Base-by-base conservation (phyloP, 108 stramenopile genomes). In the Cyclotella choctawhatcheeana region DNA sequence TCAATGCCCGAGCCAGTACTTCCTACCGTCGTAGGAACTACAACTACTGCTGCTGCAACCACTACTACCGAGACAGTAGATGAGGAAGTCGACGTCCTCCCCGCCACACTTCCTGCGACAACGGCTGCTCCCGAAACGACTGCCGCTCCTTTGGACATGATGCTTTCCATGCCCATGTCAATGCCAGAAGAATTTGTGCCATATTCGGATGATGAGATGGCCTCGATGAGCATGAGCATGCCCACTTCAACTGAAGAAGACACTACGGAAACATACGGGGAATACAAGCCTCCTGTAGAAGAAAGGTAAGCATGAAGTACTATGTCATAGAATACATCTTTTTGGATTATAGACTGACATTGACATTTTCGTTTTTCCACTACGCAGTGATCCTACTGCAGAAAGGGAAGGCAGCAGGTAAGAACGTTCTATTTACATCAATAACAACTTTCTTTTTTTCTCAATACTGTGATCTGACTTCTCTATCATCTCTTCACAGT, bases 221-320 rank as follows among this genome's bases (percentile, higher is more conserved):
- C 48, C 48, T 20, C n/a, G 13, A 40, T 40, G 37, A 8, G 37
- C 10, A 52, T 52, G 51, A 22, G 51, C 24, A 52, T 52, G 51
- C 20, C 21, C 22, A 52, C 3, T 1, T 2, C 4, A 52, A 1
- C 18, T 4, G 5, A 5, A 18, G 5, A 2, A 4, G 44, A 45
- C 16, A 2, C 18, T 2, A 18, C 44, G 16, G 44, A 2, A 4
- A 16, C 44, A 18, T 18, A 16, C 16, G 2, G 16, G 5, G 44
- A 45, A 22, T 52, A 3, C 20, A 52, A 24, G 10, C 51, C 51
- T 52, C 51, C 51, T 22, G 22, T 52, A 24, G 51, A 52, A 1
- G 51, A 52, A 52, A 52, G 51, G 51, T 52, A 22, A 40, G 37
- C 6, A 40, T n/a, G n/a, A n/a, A n/a, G n/a, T n/a, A n/a, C n/a